phyloP scores from a whole-genome alignment of 2,329 filamentous ascomycete genomes.

The Shiraia sp. region DNA sequence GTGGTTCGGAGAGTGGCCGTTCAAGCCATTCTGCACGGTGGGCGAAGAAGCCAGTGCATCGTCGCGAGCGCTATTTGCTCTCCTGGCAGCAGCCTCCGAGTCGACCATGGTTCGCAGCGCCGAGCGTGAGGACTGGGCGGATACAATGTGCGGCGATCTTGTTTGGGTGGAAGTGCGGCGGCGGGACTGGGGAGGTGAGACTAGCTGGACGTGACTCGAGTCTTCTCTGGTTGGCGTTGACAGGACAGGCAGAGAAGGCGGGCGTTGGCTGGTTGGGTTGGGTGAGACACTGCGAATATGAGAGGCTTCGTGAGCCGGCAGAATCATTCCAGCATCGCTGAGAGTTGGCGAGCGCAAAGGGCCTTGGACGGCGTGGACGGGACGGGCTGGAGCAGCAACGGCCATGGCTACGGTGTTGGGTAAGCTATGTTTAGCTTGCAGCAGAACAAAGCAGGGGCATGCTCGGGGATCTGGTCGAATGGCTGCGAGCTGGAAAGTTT shows the following conservation, averaged over 20 bases:
- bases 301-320: constrained; percentile 61
- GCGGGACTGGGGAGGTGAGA: constrained; percentile 32
- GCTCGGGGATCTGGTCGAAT: constrained; percentile 15
- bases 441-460: constrained; percentile 22
- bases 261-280: constrained; percentile 53
- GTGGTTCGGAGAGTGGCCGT: constrained; percentile 13
- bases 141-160: constrained; percentile 34
- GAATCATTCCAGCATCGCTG: constrained; percentile 92
- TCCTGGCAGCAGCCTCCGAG: constrained; percentile 19
- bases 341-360: constrained; percentile 70
- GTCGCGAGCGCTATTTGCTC: constrained; percentile 14
- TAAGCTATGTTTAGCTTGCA: constrained; percentile 25
- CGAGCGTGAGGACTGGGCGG: constrained; percentile 40
- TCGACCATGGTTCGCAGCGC: constrained; percentile 39
- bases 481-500: not conserved
- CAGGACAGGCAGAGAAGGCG: constrained; percentile 47
- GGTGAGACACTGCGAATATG: constrained; percentile 53
- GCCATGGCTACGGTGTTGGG: constrained; percentile 25
- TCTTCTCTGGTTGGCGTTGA: constrained; percentile 19
- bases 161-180: constrained; percentile 34
- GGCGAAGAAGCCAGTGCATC: constrained; percentile 41
- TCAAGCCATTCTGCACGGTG: constrained; percentile 29
- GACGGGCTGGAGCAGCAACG: constrained; percentile 18
- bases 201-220: constrained; percentile 33
- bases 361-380: constrained; percentile 17